Percentiles rank a stretch among this genome's conserved stretches.
These are phyloP conservation scores for Eucalyptus rudis DNA, from an alignment of 345 rosid species.

Conservation along the genomic window DNA sequence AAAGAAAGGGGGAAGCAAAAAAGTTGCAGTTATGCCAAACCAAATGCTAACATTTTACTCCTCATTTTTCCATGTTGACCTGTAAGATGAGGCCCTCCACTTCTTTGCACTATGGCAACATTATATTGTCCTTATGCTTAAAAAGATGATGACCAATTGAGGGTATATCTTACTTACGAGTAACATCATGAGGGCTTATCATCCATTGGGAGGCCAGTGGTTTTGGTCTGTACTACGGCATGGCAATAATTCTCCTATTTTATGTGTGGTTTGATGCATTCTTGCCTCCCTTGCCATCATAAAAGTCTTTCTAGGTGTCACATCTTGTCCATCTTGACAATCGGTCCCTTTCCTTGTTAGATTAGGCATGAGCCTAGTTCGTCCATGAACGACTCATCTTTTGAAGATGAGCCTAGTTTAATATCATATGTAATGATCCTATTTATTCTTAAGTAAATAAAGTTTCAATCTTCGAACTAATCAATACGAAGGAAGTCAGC, in stretches of 20 bases:
- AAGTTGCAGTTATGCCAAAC: background rate
- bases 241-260: background rate
- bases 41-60: background rate
- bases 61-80: background rate
- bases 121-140: background rate
- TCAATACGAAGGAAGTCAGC: background rate
- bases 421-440: background rate
- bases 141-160: background rate
- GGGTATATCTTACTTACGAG: background rate
- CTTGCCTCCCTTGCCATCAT: background rate
- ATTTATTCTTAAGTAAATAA: background rate
- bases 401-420: background rate
- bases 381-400: background rate
- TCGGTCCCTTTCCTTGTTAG: background rate
- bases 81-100: background rate
- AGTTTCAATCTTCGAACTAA: background rate
- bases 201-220: background rate
- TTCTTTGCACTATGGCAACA: background rate
- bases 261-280: background rate
- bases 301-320: background rate
- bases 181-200: background rate
- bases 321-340: background rate
- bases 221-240: background rate
- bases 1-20: too few relatives aligned
- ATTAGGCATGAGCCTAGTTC: background rate